Evolutionary conservation across 768 basidiomycete species (phyloP).

Genomic region (Lactarius hengduanensis): DNA sequence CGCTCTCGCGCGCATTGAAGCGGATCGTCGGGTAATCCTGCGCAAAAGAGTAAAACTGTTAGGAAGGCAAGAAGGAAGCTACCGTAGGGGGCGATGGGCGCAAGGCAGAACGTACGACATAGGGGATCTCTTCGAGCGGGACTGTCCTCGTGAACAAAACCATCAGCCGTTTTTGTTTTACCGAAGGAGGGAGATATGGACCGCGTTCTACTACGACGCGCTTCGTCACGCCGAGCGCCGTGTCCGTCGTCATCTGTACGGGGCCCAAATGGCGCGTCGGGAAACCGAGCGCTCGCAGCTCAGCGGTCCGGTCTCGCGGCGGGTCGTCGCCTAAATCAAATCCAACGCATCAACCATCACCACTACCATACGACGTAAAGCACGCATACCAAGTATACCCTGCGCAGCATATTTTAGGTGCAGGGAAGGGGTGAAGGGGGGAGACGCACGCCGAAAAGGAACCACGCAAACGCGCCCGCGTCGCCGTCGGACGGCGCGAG

Average conservation of each 20-base stretch:
- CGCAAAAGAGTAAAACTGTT: background rate
- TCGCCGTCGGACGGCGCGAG: constrained; percentile 77
- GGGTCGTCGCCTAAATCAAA: constrained; percentile 82
- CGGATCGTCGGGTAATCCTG: constrained; percentile 88
- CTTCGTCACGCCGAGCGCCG: constrained; percentile 90
- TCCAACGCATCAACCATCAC: background rate
- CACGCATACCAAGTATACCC: constrained; percentile 56
- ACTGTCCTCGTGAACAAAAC: constrained; percentile 39
- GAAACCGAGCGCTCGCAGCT: constrained; percentile 84
- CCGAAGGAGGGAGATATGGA: constrained; percentile 33
- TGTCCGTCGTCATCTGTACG: constrained; percentile 98
- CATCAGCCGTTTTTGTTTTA: background rate
- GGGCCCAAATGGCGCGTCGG: constrained; percentile 81
- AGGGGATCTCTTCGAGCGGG: constrained; percentile 68
- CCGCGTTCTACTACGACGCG: constrained; percentile 71
- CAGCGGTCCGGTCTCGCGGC: constrained; percentile 87
- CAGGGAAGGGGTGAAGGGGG: too few species aligned
- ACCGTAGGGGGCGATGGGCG: background rate
- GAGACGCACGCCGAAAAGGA: constrained; percentile 70
- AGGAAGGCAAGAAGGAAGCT: too few species aligned
- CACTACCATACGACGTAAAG: background rate
- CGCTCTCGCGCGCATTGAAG: constrained; percentile 85
- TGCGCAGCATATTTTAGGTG: constrained; percentile 28
- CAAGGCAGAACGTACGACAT: constrained; percentile 49
- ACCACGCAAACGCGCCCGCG: constrained; percentile 69